Base-by-base conservation (phyloP, 1,284 basidiomycete species). In the Ceratobasidium theobromae region DNA sequence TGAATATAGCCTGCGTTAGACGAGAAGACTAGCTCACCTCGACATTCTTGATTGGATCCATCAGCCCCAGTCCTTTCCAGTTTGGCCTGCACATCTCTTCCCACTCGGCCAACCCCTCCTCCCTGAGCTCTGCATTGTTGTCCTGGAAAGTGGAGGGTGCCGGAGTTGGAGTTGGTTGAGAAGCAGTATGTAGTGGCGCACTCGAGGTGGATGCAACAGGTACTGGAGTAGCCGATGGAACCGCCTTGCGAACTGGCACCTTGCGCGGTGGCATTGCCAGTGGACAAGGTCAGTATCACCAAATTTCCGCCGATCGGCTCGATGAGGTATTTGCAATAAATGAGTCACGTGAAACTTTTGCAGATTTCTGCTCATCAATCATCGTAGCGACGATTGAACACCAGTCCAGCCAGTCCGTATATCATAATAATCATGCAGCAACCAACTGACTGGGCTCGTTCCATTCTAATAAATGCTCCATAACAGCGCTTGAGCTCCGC, bases 1-100 rank as follows among this genome's bases (percentile, higher is more conserved):
- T 2, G 53, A 46, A 60, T 49, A 23, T 14, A 38, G n/a, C 4
- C 14, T 52, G 16, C 27, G 8, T 30, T 1, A 25, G 57, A 67
- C 32, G 35, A 41, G 6, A 21, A n/a, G 8, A 28, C 21, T 6
- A 35, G 1, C 82, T 73, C 72, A 89, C 89, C 82, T 93, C 86
- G 16, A 93, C 84, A 45, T 77, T 84, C 76, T 91, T 91, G 58
- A 93, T 85, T 0, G 89, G 87, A 76, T 93, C 91, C 33, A 85
- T 84, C 4, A 92, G 77, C 11, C 86, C 86, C 43, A 91, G 74
- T 2, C 89, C 90, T 40, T 81, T 82, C 88, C 88, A 92, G 55
- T 82, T 81, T 27, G 80, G 78, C 53, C 76, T 79, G 70, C 80
- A 81, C 55, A 83, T 70, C 58, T 83, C 79, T 65, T 85, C 84